phyloP scores from a whole-genome alignment of 495 filamentous ascomycete species.

The Podospora bellae-mahoneyi region DNA sequence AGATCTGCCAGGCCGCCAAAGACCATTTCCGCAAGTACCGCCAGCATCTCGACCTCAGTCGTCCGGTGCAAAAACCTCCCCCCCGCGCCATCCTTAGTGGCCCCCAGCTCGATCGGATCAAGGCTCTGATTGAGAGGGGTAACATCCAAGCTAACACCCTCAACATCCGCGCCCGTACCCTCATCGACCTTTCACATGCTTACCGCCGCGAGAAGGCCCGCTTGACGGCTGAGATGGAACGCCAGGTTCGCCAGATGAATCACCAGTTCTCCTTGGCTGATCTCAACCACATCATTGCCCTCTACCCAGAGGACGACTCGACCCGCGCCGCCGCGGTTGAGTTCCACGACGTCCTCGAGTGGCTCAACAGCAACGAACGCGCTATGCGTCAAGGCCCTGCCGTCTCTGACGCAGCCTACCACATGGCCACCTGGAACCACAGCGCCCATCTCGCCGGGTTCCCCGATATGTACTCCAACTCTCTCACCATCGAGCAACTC shows the following conservation, averaged over 20 bases:
- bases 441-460: neutral
- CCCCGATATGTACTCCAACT: neutral
- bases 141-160: neutral
- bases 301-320: neutral
- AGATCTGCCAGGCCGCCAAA: neutral
- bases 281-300: neutral
- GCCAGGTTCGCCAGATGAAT: neutral
- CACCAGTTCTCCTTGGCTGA: neutral
- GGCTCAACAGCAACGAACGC: neutral
- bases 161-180: neutral
- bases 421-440: neutral
- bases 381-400: neutral
- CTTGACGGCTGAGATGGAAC: neutral
- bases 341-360: neutral
- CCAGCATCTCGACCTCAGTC: neutral
- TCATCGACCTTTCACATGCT: neutral
- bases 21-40: neutral
- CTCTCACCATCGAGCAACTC: neutral
- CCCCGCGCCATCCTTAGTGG: neutral
- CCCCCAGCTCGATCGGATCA: neutral
- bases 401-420: neutral
- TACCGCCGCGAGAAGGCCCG: neutral
- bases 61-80: neutral
- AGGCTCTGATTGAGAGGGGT: neutral
- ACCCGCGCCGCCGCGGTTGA: neutral